Conservation (phyloP, 805 yeast species). For the Nakazawaea laoshanensis region DNA sequence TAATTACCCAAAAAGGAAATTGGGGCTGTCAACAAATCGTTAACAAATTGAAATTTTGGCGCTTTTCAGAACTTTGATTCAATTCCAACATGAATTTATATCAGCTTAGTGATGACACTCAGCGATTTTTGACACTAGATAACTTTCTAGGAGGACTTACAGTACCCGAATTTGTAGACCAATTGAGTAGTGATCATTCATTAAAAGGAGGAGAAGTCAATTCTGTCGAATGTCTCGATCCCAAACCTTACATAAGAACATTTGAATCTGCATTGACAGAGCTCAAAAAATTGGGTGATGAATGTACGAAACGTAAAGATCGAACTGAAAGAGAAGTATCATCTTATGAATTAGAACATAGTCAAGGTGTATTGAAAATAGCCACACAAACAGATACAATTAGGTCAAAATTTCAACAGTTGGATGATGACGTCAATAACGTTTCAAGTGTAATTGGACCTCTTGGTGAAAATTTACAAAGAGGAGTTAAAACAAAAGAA, state of each 20-base stretch:
- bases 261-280: conserved; percentile 81
- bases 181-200: conserved; percentile 61
- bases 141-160: conserved; percentile 62
- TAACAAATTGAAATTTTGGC: no score
- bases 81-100: conserved; percentile 30
- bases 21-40: no score
- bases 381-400: conserved; percentile 32
- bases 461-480: conserved; percentile 57
- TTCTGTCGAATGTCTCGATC: conserved; percentile 58
- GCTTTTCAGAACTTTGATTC: no score
- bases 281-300: conserved; percentile 50
- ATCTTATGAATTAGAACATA: conserved; percentile 56
- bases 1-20: no score
- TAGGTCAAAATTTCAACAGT: conserved; percentile 14
- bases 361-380: conserved; percentile 52
- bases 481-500: conserved; percentile 64
- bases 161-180: conserved; percentile 75
- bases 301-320: conserved; percentile 41
- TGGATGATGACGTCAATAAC: conserved; percentile 46
- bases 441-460: conserved; percentile 59
- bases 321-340: conserved; percentile 50
- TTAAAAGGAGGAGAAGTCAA: conserved; percentile 41
- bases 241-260: conserved; percentile 90
- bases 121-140: conserved; percentile 45
- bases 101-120: conserved; percentile 57